Conservation (phyloP, 2,329 filamentous ascomycete species). For the Gyromitra esculenta region DNA sequence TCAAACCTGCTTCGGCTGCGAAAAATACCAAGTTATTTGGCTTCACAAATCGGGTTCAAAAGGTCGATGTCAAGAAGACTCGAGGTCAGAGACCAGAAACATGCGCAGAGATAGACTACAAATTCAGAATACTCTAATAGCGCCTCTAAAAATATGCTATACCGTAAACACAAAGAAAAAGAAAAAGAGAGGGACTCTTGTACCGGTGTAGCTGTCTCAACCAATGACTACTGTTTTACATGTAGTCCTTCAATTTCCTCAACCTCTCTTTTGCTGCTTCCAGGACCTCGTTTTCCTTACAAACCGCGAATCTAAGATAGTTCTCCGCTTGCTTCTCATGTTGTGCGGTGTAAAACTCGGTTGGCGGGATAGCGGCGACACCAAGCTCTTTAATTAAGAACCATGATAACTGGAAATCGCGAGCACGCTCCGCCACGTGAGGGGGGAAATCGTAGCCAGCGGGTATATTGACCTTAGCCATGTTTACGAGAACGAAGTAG, state of each 20-base stretch:
- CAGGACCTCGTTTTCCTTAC: constrained; percentile 88
- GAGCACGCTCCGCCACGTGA: constrained; percentile 83
- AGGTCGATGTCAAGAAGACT: too few species aligned
- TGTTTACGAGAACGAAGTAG: constrained; percentile 96
- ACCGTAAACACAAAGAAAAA: neutral
- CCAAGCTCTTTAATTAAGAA: constrained; percentile 97
- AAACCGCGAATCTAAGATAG: constrained; percentile 86
- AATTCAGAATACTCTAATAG: neutral
- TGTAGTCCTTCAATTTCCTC: constrained; percentile 77
- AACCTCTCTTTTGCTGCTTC: constrained; percentile 81
- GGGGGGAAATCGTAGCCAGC: constrained; percentile 85
- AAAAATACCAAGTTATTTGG: too few species aligned
- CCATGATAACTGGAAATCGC: constrained; percentile 95
- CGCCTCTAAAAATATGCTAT: neutral
- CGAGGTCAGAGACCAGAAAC: too few species aligned
- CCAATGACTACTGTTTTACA: constrained; percentile 59
- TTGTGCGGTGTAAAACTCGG: constrained; percentile 90
- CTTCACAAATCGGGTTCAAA: too few species aligned
- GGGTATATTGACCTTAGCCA: constrained; percentile 85
- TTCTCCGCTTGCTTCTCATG: constrained; percentile 90
- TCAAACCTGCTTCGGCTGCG: too few species aligned
- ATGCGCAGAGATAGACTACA: too few species aligned
- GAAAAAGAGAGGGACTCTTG: neutral
- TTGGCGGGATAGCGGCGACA: constrained; percentile 93
- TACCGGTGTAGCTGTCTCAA: neutral